These are phyloP conservation scores for Pezicula carpinea DNA, from an alignment of 2,329 filamentous ascomycete species.

Conservation along the genomic window DNA sequence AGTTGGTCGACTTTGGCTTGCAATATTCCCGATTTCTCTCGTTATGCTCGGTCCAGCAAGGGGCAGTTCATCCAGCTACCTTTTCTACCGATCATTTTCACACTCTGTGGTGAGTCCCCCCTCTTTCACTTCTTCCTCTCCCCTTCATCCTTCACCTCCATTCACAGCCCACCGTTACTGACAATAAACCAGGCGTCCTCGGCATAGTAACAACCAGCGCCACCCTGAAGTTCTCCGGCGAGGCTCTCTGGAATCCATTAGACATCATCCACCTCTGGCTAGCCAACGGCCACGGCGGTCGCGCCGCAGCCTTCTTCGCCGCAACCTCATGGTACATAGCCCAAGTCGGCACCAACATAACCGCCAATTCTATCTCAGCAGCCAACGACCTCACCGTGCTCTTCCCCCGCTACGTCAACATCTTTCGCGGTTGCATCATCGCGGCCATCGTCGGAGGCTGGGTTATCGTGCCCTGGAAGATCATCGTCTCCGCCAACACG, in stretches of 20 bases:
- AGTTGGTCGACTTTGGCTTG: slow-evolving; percentile 28
- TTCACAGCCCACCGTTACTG: not conserved
- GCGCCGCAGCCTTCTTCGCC: slow-evolving; percentile 41
- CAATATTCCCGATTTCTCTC: slow-evolving; percentile 32
- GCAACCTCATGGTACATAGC: slow-evolving; percentile 50
- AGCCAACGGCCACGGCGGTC: slow-evolving; percentile 37
- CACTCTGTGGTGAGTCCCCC: slow-evolving; percentile 19
- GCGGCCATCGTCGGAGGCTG: slow-evolving; percentile 50
- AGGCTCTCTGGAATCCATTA: slow-evolving; percentile 46
- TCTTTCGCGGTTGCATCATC: slow-evolving; percentile 50
- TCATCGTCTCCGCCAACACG: slow-evolving; percentile 51
- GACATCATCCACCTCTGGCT: slow-evolving; percentile 41
- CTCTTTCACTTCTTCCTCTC: no score
- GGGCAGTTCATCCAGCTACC: slow-evolving; percentile 35
- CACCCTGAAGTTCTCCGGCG: slow-evolving; percentile 45
- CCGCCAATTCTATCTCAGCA: slow-evolving; percentile 49
- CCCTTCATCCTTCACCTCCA: no score
- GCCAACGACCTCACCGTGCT: slow-evolving; percentile 54
- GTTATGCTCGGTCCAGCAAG: slow-evolving; percentile 24
- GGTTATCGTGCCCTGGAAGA: slow-evolving; percentile 63
- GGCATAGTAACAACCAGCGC: slow-evolving; percentile 56
- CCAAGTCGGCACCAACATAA: slow-evolving; percentile 51
- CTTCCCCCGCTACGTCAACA: slow-evolving; percentile 49
- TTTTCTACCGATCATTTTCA: slow-evolving; percentile 26
- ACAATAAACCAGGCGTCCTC: slow-evolving; percentile 28